phyloP scores from a whole-genome alignment of 352 stramenopile genomes.

The Aphanomyces cochlioides region DNA sequence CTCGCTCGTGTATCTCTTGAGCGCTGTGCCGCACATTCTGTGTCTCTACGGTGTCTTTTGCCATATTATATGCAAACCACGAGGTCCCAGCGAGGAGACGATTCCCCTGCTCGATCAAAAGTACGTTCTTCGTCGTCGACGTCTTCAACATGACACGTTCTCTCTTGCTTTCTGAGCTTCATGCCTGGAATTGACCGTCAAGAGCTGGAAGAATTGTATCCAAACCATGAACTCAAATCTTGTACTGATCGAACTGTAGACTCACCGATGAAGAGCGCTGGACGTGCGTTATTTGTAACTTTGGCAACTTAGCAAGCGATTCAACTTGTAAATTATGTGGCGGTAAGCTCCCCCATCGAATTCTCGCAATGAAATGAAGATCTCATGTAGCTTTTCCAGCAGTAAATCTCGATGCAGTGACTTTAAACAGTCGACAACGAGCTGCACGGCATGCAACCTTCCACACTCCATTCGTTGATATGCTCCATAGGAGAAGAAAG shows the following conservation, averaged over 20 bases:
- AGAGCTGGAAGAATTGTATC: slow-evolving; percentile 21
- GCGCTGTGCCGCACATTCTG: no score
- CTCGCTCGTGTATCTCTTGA: no score
- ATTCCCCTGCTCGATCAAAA: slow-evolving; percentile 50
- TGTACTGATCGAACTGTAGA: background rate
- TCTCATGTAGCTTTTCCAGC: background rate
- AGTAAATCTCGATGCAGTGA: background rate
- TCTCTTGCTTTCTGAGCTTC: slow-evolving; percentile 13
- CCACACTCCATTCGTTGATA: background rate
- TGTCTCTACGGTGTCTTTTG: no score
- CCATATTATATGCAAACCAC: no score
- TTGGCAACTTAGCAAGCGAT: slow-evolving; percentile 19
- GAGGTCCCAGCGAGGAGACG: no score
- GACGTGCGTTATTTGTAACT: slow-evolving; percentile 21
- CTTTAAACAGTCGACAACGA: slow-evolving; percentile 22
- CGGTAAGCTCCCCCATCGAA: background rate
- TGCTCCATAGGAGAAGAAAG: slow-evolving; percentile 48
- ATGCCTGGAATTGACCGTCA: slow-evolving; percentile 21
- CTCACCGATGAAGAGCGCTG: slow-evolving; percentile 9
- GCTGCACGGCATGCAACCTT: background rate
- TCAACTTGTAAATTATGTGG: slow-evolving; percentile 22
- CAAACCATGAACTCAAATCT: background rate
- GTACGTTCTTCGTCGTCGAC: slow-evolving; percentile 38
- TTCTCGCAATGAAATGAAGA: background rate
- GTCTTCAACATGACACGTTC: slow-evolving; percentile 29